Evolutionary conservation across 495 filamentous ascomycete genomes (phyloP).

Genomic region (Penicillium antarcticum): DNA sequence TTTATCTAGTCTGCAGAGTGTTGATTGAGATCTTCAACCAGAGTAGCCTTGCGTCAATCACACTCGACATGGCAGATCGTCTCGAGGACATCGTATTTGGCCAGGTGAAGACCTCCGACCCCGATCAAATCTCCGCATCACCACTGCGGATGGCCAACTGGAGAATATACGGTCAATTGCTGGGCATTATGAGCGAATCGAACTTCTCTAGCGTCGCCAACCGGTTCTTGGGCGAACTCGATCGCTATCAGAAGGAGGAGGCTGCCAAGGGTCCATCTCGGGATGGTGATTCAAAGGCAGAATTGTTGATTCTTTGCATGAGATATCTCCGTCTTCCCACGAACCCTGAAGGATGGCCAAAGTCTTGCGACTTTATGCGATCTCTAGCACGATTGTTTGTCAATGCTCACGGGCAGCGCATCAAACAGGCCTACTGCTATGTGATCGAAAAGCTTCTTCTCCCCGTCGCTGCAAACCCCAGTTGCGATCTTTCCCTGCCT

Average conservation of each 20-base stretch:
- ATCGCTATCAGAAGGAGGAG: constrained; percentile 69
- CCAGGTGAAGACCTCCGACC: constrained; percentile 83
- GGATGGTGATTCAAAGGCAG: constrained; percentile 75
- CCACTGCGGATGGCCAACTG: constrained; percentile 87
- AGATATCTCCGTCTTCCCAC: constrained; percentile 73
- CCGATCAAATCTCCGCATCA: constrained; percentile 72
- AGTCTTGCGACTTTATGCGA: constrained; percentile 84
- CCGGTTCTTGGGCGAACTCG: constrained; percentile 77
- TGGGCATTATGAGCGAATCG: constrained; percentile 92
- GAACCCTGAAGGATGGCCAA: constrained; percentile 71
- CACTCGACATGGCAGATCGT: constrained; percentile 81
- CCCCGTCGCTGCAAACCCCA: constrained; percentile 78
- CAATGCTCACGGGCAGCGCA: constrained; percentile 75
- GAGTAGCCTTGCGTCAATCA: constrained; percentile 76
- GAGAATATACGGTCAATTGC: constrained; percentile 84
- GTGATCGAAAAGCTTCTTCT: constrained; percentile 82
- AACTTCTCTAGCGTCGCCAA: constrained; percentile 81
- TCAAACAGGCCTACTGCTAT: constrained; percentile 93
- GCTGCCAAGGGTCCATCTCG: constrained; percentile 58
- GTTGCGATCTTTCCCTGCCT: constrained; percentile 66
- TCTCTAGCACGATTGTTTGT: constrained; percentile 77
- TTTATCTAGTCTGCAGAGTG: constrained; percentile 91
- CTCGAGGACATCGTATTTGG: constrained; percentile 93
- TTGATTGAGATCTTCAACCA: constrained; percentile 92
- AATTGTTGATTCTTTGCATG: constrained; percentile 86